Evolutionary conservation across 345 rosid species (phyloP).

Genomic region (Eucalyptus guilfoylei): DNA sequence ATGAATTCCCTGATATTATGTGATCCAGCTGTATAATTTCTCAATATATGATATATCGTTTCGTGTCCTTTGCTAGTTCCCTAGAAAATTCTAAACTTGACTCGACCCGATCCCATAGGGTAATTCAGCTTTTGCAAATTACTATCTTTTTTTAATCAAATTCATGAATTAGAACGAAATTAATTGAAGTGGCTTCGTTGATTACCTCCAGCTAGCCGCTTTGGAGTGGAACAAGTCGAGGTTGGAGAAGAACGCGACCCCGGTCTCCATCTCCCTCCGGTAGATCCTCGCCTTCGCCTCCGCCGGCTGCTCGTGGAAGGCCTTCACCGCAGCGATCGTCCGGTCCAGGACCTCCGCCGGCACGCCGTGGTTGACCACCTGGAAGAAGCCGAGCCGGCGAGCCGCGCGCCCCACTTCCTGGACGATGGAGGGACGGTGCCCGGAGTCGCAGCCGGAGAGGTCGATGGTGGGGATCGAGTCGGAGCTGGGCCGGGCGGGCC

Average conservation of each 20-base stretch:
- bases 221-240: conserved; percentile 32
- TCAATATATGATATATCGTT: neutral
- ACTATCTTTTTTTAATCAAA: neutral
- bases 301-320: conserved; percentile 10
- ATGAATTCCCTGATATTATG: no score
- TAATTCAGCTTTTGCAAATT: neutral
- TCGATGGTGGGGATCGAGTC: conserved; percentile 26
- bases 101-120: neutral
- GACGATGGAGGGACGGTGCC: conserved; percentile 3
- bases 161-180: neutral
- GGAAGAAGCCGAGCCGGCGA: conserved; percentile 33
- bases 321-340: conserved; percentile 4
- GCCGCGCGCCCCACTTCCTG: conserved; percentile 9
- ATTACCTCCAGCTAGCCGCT: conserved; percentile 52
- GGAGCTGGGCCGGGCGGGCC: neutral
- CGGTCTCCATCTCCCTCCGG: neutral
- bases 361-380: conserved; percentile 39
- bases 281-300: conserved; percentile 22
- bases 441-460: conserved; percentile 15
- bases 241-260: conserved; percentile 27
- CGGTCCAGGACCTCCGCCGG: conserved; percentile 17
- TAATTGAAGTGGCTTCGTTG: neutral
- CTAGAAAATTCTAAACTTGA: no score
- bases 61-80: neutral
- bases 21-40: neutral